Conservation (phyloP, 2,329 filamentous ascomycete genomes). For the Cladosporium velox region DNA sequence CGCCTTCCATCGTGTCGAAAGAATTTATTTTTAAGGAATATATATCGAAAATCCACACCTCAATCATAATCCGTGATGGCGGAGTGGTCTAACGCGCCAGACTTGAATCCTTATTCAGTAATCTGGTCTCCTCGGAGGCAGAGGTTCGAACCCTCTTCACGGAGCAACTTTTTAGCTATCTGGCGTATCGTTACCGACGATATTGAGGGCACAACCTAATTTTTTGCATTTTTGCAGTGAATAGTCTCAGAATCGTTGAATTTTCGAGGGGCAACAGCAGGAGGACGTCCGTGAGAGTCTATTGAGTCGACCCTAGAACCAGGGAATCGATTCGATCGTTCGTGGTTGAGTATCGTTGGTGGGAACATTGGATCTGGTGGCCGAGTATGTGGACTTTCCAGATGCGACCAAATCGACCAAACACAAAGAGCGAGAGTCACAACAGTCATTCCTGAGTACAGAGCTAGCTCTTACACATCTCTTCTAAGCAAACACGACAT, state of each 20-base stretch:
- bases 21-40: too few species aligned
- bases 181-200: too few species aligned
- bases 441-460: neutral
- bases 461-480: neutral
- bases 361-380: too few species aligned
- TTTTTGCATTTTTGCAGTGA: neutral
- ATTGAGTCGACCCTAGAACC: neutral
- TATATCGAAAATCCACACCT: too few species aligned
- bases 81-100: too few species aligned
- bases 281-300: neutral
- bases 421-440: neutral
- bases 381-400: neutral
- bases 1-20: too few species aligned
- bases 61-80: too few species aligned
- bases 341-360: neutral
- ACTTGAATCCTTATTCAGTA: too few species aligned
- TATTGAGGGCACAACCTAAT: rapidly evolving
- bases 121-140: too few species aligned
- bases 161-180: too few species aligned
- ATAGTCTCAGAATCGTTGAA: neutral
- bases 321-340: neutral
- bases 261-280: neutral
- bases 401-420: neutral
- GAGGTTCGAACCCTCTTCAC: too few species aligned
- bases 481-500: neutral